These are phyloP conservation scores for Straminergon stramineum DNA, from an alignment of 225 moss, liverwort and hornwort genomes.

Conservation along the genomic window DNA sequence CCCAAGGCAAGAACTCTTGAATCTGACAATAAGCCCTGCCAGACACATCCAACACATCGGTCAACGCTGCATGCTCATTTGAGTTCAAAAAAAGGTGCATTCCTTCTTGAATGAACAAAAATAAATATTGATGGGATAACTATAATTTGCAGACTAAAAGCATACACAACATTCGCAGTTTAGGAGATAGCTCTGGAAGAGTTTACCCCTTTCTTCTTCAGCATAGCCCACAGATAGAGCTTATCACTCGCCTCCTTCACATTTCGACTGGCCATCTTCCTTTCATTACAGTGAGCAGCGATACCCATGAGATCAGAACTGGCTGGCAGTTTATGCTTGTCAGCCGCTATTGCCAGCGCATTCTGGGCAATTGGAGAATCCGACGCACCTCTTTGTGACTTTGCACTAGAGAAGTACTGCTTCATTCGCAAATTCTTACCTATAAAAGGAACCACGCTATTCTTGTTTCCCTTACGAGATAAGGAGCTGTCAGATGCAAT, in stretches of 20 bases:
- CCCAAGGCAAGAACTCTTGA: slow-evolving; percentile 90
- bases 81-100: not conserved
- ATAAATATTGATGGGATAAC: not conserved
- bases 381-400: slow-evolving; percentile 24
- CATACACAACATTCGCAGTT: not conserved
- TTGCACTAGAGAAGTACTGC: slow-evolving; percentile 58
- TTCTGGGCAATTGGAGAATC: slow-evolving; percentile 39
- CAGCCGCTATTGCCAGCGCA: slow-evolving; percentile 45
- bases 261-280: slow-evolving; percentile 84
- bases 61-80: not conserved
- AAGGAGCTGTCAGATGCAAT: slow-evolving; percentile 11
- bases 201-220: slow-evolving; percentile 73
- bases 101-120: not conserved
- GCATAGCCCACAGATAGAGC: slow-evolving; percentile 87
- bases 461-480: slow-evolving; percentile 25
- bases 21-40: slow-evolving; percentile 77
- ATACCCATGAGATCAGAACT: slow-evolving; percentile 59
- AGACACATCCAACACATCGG: not conserved
- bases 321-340: slow-evolving; percentile 56
- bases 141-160: not conserved
- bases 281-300: slow-evolving; percentile 92
- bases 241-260: slow-evolving; percentile 93
- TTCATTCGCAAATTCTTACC: not conserved
- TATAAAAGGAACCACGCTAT: not conserved
- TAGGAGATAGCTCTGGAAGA: not conserved